Evolutionary conservation across 805 yeast species (phyloP), one percentile per base, ranked within the genome.

Genomic region (Yueomyces sinensis): DNA sequence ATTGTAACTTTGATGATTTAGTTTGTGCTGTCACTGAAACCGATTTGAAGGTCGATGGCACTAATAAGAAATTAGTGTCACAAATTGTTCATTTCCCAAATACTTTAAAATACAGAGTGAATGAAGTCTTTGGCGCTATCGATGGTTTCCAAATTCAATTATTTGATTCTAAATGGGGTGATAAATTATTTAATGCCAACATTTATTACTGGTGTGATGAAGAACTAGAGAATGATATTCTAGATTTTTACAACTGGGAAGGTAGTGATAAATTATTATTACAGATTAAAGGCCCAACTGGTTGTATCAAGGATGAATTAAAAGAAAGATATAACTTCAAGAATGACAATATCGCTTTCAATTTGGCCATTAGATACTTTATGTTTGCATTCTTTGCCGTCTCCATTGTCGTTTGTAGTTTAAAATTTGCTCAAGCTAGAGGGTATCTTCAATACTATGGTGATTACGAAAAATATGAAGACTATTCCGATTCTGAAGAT

Each of bases 1-100:
- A 64, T 20, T 87, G 96, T 57, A 78, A 86, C 1, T 59, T 61
- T 31, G 75, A 78, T 41, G 72, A 87, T 1, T 82, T 80, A 41
- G 53, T 87, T 7, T 89, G 98, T 56, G 95, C 94, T 3, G 49
- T 80, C 14, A 76, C 81, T 18, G 48, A 61, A 11, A 66, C 81
- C 4, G 50, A 58, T 13, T 42, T 76, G 15, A 75, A 76, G 13
- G 68, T 67, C 14, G 9, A 7, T 7, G 24, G 9, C 11, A 7
- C 24, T 7, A 30, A 55, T 36, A 62, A 62, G 20, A 55, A 72
- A 3, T 39, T 72, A 3, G 57, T 70, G 18, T 62, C 86, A 0
- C 80, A 81, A 54, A 65, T 82, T n/a, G 69, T 82, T 34, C 72
- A 82, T 23, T 66, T 69, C 40, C 56, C 57, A 24, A 61, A 58